Evolutionary conservation across 176 grass and related monocot genomes (phyloP), one percentile per base, ranked within the genome.

Genomic region (Puya raimondii): DNA sequence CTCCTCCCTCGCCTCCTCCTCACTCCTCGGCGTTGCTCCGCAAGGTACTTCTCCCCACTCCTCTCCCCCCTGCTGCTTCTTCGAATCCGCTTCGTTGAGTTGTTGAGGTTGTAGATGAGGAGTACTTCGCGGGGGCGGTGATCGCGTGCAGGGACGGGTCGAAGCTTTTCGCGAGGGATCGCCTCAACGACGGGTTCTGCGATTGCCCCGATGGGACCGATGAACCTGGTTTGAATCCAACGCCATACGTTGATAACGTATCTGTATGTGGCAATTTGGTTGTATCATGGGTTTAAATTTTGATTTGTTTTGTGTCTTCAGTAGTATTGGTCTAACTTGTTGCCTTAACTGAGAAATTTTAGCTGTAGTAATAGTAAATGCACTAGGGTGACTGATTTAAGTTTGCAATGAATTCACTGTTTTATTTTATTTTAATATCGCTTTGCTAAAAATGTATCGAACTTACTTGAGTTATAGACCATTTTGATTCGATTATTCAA

Each of bases 181-280:
- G 72, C 25, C 78, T 92, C 68, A 92, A 92, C 70, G 93, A 97
- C 67, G 86, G 84, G 3, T 97, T 79, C 81, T 90, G 86, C 64
- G 93, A 97, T 76, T 97, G 93, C 49, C 64, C 56, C 26, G 93
- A 97, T 80, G 93, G 89, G 23, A 97, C 93, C 11, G 93, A 97
- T 15, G 93, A 97, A 69, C 86, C 89, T 66, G 93, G 78, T 78
- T 70, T 15, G 13, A 10, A 52, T 53, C 5, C 42, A 66, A 20
- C 10, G 20, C 57, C 3, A 6, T 33, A 42, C 33, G 33, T 42
- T 42, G 33, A 42, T 42, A 42, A 42, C 5, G 33, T 53, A 14
- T 73, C 33, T 61, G 22, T 11, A 14, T 51, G 22, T 27, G 13
- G 33, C 49, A 48, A 12, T 29, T 49, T n/a, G 20, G 14, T n/a